Evolutionary conservation across 176 grass and related monocot species (phyloP).

Genomic region (Elymus sibiricus): DNA sequence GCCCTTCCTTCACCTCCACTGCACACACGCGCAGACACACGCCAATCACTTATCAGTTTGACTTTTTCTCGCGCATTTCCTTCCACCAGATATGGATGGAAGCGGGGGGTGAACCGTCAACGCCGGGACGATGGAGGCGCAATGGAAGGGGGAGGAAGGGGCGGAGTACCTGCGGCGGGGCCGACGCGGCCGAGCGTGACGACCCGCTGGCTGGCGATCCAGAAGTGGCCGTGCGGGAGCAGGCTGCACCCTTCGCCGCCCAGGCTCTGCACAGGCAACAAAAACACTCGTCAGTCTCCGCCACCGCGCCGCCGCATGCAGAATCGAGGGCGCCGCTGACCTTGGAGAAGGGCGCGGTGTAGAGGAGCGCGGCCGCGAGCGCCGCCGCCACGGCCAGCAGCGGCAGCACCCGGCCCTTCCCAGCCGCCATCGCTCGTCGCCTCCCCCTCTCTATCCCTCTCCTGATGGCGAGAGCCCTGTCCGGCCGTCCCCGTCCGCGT

Average conservation of each 20-base stretch:
- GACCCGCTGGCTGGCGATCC: slow-evolving; percentile 77
- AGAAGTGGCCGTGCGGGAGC: slow-evolving; percentile 71
- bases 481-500: neutral
- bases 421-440: neutral
- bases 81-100: neutral
- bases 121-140: neutral
- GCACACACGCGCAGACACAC: neutral
- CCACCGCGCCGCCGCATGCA: neutral
- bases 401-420: slow-evolving; percentile 46
- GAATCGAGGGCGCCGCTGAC: neutral
- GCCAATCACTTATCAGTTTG: neutral
- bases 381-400: slow-evolving; percentile 56
- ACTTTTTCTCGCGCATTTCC: neutral
- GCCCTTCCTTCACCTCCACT: slow-evolving; percentile 87
- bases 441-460: neutral
- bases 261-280: slow-evolving; percentile 35
- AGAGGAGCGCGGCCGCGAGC: slow-evolving; percentile 56
- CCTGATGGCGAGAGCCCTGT: neutral
- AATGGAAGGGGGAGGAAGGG: neutral
- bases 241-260: slow-evolving; percentile 65
- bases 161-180: slow-evolving; percentile 57
- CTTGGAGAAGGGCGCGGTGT: slow-evolving; percentile 48
- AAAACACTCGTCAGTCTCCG: neutral
- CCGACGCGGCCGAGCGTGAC: slow-evolving; percentile 73
- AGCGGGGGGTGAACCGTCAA: neutral